phyloP scores from a whole-genome alignment of 148 eudicot genomes.

The Fagopyrum esculentum region DNA sequence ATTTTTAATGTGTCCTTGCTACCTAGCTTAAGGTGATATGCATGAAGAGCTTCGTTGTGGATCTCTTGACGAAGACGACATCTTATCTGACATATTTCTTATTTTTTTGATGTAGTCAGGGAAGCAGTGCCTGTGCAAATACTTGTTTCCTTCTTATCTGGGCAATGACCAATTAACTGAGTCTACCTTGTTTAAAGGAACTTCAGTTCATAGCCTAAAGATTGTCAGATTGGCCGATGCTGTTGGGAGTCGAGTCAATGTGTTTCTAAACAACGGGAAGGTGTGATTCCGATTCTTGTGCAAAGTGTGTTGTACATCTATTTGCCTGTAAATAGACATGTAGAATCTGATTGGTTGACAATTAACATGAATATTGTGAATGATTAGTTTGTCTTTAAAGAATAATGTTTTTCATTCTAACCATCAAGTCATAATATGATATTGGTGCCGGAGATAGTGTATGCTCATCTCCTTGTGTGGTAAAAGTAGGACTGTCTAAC shows the following conservation, averaged over 20 bases:
- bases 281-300: slow-evolving; percentile 24
- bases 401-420: background rate
- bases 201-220: slow-evolving; percentile 31
- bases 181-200: slow-evolving; percentile 31
- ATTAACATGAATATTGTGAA: background rate
- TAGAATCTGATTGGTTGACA: slow-evolving; percentile 5
- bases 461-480: background rate
- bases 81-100: background rate
- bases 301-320: background rate
- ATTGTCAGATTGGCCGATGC: slow-evolving; percentile 82
- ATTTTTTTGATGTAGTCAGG: slow-evolving; percentile 61
- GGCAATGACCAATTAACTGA: slow-evolving; percentile 25
- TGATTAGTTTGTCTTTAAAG: background rate
- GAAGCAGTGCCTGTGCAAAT: slow-evolving; percentile 84
- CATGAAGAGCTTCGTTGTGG: background rate
- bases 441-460: background rate
- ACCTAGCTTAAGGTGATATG: background rate
- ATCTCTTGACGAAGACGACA: background rate
- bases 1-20: slow-evolving; percentile 1
- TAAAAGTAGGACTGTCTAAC: background rate
- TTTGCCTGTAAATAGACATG: background rate
- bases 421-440: background rate
- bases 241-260: slow-evolving; percentile 73
- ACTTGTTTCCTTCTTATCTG: slow-evolving; percentile 42
- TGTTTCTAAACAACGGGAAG: slow-evolving; percentile 67